Percentiles rank a stretch among this genome's conserved stretches.
Evolutionary conservation across 306 rosid genomes (phyloP).

Genomic region (Prunus fruticosa): DNA sequence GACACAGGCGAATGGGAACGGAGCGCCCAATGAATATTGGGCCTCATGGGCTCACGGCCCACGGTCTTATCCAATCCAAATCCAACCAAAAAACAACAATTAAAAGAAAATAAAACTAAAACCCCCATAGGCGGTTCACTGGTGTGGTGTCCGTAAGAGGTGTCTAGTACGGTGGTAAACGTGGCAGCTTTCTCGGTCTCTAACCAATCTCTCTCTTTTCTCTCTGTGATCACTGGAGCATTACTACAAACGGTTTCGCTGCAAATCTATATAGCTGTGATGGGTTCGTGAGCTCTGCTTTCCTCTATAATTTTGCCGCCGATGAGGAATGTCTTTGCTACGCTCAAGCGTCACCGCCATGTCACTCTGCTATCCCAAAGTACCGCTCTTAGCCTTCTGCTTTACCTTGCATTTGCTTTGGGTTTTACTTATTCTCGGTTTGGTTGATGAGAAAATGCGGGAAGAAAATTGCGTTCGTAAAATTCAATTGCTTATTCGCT

Average conservation of each 20-base stretch:
- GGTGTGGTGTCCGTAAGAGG: slow-evolving; percentile 6
- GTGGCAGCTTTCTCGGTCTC: slow-evolving; percentile 44
- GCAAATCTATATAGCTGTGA: slow-evolving; percentile 13
- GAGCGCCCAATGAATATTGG: background rate
- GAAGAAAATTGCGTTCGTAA: background rate
- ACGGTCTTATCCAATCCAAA: background rate
- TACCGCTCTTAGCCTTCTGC: slow-evolving; percentile 16
- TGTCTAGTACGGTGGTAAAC: slow-evolving; percentile 21
- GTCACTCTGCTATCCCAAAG: slow-evolving; percentile 37
- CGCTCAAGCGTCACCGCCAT: slow-evolving; percentile 52
- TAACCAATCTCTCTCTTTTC: slow-evolving; percentile 10
- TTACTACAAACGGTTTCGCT: slow-evolving; percentile 31
- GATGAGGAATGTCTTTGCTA: slow-evolving; percentile 75
- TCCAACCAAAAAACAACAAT: too few species aligned
- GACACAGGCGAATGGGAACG: background rate
- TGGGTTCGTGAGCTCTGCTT: slow-evolving; percentile 21
- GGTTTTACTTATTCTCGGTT: background rate
- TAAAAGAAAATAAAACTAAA: background rate
- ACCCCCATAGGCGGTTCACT: background rate
- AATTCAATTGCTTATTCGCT: background rate
- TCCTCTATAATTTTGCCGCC: slow-evolving; percentile 24
- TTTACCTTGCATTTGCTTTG: background rate
- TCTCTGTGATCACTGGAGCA: slow-evolving; percentile 26
- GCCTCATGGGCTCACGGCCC: background rate
- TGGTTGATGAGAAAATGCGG: slow-evolving; percentile 1